Conservation (phyloP, 192 early-diverging fungal genomes). For the Umbelopsis sp. region DNA sequence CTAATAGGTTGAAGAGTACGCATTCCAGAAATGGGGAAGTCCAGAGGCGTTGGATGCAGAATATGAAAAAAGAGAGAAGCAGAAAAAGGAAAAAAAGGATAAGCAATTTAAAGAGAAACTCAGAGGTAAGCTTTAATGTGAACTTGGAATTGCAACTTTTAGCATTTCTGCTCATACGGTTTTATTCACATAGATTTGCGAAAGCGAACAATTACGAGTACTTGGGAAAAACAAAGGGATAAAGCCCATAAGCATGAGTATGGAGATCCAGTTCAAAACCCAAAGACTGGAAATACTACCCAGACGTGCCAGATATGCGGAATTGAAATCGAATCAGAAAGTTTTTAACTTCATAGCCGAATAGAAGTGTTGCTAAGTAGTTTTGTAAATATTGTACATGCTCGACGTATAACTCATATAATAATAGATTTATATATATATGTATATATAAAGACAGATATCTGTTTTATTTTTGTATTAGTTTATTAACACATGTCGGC, state of each 20-base stretch:
- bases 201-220: slow-evolving; percentile 76
- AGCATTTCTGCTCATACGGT: background rate
- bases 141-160: background rate
- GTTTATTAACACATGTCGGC: too few relatives aligned
- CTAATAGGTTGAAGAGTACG: slow-evolving; percentile 83
- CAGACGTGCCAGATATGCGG: slow-evolving; percentile 70
- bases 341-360: slow-evolving; percentile 46
- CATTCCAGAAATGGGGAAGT: slow-evolving; percentile 91
- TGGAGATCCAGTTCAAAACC: slow-evolving; percentile 52
- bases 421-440: background rate
- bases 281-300: slow-evolving; percentile 50
- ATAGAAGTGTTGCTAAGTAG: background rate
- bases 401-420: background rate
- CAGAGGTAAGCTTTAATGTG: slow-evolving; percentile 42
- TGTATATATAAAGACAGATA: too few relatives aligned
- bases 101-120: slow-evolving; percentile 82
- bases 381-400: slow-evolving; percentile 11
- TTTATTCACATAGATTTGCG: slow-evolving; percentile 60
- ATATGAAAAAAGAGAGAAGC: slow-evolving; percentile 75
- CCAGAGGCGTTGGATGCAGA: slow-evolving; percentile 85
- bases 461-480: too few relatives aligned
- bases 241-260: slow-evolving; percentile 75
- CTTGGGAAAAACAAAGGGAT: slow-evolving; percentile 65
- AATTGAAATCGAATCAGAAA: slow-evolving; percentile 66
- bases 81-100: slow-evolving; percentile 83